Conservation (phyloP, 805 yeast genomes). For the Sugiyamaella chiloensis region DNA sequence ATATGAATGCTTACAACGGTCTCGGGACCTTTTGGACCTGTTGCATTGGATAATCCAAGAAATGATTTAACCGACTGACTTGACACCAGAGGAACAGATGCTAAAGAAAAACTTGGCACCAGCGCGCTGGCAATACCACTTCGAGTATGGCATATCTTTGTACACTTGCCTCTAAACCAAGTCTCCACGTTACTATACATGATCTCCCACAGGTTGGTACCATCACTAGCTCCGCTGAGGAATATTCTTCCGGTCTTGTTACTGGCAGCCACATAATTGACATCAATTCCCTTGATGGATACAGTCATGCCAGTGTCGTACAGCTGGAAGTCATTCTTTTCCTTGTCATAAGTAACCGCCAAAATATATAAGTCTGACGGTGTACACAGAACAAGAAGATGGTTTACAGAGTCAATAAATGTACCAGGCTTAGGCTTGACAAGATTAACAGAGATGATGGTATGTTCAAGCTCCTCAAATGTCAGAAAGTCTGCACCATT, state of each 20-base stretch:
- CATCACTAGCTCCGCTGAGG: conserved; percentile 78
- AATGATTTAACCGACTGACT: background rate
- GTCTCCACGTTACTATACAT: conserved; percentile 78
- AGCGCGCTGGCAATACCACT: conserved; percentile 26
- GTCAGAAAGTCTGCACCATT: conserved; percentile 66
- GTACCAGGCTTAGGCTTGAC: conserved; percentile 80
- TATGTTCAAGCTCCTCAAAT: conserved; percentile 76
- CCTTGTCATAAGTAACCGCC: conserved; percentile 56
- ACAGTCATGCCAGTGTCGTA: conserved; percentile 82
- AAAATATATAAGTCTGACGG: conserved; percentile 72
- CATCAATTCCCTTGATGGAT: conserved; percentile 73
- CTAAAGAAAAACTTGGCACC: conserved; percentile 8
- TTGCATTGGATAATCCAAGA: background rate
- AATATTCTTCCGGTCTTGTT: conserved; percentile 73
- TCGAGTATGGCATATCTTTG: conserved; percentile 78
- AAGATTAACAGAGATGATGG: conserved; percentile 70
- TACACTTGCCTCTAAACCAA: conserved; percentile 82
- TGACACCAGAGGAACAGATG: background rate
- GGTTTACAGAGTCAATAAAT: conserved; percentile 73
- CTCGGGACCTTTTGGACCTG: conserved; percentile 44
- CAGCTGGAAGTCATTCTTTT: conserved; percentile 51
- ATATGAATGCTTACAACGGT: conserved; percentile 59
- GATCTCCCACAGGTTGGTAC: conserved; percentile 78
- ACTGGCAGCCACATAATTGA: conserved; percentile 56
- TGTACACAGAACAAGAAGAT: conserved; percentile 74